These are phyloP conservation scores for Kandelia obovata DNA, from an alignment of 345 rosid species.

Conservation along the genomic window DNA sequence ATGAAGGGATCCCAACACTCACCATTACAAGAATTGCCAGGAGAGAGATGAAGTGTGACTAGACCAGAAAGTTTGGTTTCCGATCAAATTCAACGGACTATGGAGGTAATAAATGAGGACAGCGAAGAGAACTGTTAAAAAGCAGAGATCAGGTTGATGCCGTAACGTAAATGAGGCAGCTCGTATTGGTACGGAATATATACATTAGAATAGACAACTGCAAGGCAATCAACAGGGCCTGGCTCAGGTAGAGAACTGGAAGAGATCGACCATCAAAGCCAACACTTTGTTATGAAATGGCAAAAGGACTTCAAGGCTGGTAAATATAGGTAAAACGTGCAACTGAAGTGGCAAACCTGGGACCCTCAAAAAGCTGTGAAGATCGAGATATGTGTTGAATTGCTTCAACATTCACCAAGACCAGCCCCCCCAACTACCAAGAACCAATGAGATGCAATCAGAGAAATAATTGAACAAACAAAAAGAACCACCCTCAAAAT, in stretches of 20 bases:
- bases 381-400: background rate
- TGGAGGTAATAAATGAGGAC: too few species aligned
- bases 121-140: background rate
- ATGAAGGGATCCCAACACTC: conserved; percentile 16
- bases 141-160: background rate
- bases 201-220: background rate
- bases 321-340: too few species aligned
- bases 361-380: background rate
- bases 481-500: conserved; percentile 1
- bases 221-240: background rate
- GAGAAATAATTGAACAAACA: background rate
- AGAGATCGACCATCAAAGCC: background rate
- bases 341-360: background rate
- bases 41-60: background rate
- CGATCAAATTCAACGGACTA: background rate
- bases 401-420: background rate
- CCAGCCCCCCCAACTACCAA: background rate
- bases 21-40: conserved; percentile 24
- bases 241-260: background rate
- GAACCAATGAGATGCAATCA: background rate
- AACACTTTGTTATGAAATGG: too few species aligned
- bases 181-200: background rate
- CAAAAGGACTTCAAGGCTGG: too few species aligned
- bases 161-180: background rate
- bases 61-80: background rate